Conservation (phyloP, 495 filamentous ascomycete species). For the Bacidia rubella region DNA sequence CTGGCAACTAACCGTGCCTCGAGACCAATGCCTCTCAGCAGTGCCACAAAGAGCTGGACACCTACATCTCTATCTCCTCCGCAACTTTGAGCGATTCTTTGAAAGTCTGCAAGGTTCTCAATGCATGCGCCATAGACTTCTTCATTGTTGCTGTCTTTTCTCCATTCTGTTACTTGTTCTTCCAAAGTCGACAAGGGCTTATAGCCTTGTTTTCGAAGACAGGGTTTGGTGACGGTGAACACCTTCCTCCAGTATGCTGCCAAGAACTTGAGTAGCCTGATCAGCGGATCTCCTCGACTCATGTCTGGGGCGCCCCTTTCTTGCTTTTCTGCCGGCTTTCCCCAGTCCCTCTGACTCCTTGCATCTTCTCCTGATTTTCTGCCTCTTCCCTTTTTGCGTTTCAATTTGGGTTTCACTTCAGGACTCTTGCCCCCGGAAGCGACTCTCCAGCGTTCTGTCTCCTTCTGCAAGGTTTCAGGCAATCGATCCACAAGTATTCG, state of each 20-base stretch:
- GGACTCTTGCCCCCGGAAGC: constrained; percentile 35
- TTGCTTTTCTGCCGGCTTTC: constrained; percentile 49
- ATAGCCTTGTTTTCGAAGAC: constrained; percentile 81
- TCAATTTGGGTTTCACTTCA: neutral
- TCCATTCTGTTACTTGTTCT: constrained; percentile 46
- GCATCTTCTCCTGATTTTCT: constrained; percentile 31
- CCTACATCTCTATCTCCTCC: constrained; percentile 79
- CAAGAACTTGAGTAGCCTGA: constrained; percentile 62
- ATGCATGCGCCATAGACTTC: constrained; percentile 65
- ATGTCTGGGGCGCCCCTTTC: constrained; percentile 58
- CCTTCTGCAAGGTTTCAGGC: constrained; percentile 49
- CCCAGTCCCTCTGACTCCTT: constrained; percentile 57
- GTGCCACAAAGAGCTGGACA: constrained; percentile 77
- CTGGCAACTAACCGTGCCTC: constrained; percentile 71
- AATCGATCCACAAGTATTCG: constrained; percentile 61
- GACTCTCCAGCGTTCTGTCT: constrained; percentile 60
- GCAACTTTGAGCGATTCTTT: constrained; percentile 51
- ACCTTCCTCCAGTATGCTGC: constrained; percentile 76
- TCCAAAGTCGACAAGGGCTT: constrained; percentile 55
- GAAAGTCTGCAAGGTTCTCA: constrained; percentile 48
- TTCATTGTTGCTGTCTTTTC: constrained; percentile 45
- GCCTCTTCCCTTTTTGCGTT: constrained; percentile 15
- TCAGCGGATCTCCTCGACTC: constrained; percentile 69
- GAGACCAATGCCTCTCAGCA: constrained; percentile 70
- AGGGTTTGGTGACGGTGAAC: constrained; percentile 65